phyloP scores from a whole-genome alignment of 768 basidiomycete genomes.

The Tulasnella sp. region DNA sequence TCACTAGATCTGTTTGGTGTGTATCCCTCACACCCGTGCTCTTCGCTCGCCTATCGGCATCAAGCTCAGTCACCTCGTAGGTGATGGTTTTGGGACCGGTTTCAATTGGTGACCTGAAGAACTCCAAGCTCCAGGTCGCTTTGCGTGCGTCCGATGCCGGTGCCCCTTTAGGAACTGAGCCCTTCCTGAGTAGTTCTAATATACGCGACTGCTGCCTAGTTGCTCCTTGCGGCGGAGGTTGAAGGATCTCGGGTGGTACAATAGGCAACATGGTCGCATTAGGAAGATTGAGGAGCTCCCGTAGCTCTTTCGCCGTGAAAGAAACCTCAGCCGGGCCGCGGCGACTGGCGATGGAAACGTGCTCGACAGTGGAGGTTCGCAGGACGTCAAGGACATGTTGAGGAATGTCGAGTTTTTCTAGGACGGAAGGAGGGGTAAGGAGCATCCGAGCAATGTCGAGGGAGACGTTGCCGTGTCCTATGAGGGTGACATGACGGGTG shows the following conservation, averaged over 20 bases:
- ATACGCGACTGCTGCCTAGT: conserved; percentile 58
- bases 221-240: conserved; percentile 23
- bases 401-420: conserved; percentile 72
- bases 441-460: conserved; percentile 87
- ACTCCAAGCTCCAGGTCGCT: conserved; percentile 74
- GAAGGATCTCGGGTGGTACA: conserved; percentile 33
- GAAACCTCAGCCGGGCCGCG: conserved; percentile 83
- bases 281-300: conserved; percentile 63
- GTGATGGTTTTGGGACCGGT: conserved; percentile 31
- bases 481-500: conserved; percentile 62
- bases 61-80: conserved; percentile 51
- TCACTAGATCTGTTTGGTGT: conserved; percentile 60
- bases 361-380: conserved; percentile 47
- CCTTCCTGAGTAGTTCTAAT: conserved; percentile 54
- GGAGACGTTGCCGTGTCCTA: conserved; percentile 93
- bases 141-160: conserved; percentile 34
- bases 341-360: conserved; percentile 74
- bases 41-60: conserved; percentile 33
- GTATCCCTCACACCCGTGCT: conserved; percentile 45
- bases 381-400: conserved; percentile 60
- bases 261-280: conserved; percentile 61
- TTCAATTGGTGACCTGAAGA: conserved; percentile 55
- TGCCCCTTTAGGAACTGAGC: conserved; percentile 37
- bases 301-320: conserved; percentile 85
- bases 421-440: conserved; percentile 52